Conservation (phyloP, 768 basidiomycete genomes). For the Russula sp. region DNA sequence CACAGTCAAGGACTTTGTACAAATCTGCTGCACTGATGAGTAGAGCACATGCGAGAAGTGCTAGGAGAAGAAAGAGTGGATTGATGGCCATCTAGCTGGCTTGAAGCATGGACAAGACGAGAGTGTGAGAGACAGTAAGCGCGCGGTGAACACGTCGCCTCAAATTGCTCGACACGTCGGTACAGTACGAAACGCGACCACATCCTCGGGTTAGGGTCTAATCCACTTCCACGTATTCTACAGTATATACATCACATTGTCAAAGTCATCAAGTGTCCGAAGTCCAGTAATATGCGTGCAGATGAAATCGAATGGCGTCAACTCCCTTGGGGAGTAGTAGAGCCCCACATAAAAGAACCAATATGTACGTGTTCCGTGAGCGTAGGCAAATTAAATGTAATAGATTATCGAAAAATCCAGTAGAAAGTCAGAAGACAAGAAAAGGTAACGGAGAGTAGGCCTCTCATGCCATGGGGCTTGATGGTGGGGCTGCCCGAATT, state of each 20-base stretch:
- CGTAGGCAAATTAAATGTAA: background rate
- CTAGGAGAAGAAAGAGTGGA: slow-evolving; percentile 28
- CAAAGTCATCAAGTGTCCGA: background rate
- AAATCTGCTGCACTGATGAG: slow-evolving; percentile 57
- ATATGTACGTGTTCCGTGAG: background rate
- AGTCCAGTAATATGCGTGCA: slow-evolving; percentile 9
- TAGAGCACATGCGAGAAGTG: slow-evolving; percentile 31
- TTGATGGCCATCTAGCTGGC: slow-evolving; percentile 27
- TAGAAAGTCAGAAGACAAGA: slow-evolving; percentile 2
- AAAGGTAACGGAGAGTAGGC: background rate
- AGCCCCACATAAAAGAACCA: background rate
- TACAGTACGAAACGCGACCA: slow-evolving; percentile 1
- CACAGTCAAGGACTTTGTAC: slow-evolving; percentile 80
- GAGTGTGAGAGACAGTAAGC: background rate
- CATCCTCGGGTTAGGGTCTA: slow-evolving; percentile 14
- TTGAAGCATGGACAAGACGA: slow-evolving; percentile 17
- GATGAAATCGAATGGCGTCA: background rate
- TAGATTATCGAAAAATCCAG: slow-evolving; percentile 8
- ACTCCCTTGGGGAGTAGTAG: background rate
- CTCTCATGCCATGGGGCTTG: background rate
- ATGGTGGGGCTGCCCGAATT: background rate
- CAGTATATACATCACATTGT: background rate
- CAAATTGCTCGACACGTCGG: slow-evolving; percentile 2
- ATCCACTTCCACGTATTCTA: background rate
- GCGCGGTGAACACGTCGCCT: slow-evolving; percentile 8